phyloP scores from a whole-genome alignment of 768 basidiomycete species.

The Agaricus blazei region DNA sequence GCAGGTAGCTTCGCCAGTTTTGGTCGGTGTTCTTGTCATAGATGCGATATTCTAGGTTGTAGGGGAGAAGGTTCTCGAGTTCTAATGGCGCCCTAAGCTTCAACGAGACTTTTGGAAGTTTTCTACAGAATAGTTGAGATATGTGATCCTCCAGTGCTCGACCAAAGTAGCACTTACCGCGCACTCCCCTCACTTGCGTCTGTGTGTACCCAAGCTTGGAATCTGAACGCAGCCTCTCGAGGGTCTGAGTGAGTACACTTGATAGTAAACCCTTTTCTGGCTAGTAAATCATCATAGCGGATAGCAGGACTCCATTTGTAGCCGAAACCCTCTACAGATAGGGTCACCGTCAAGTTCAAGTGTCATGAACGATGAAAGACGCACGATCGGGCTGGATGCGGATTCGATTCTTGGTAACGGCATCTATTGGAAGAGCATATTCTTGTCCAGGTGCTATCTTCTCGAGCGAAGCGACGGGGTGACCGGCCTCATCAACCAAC shows the following conservation, averaged over 20 bases:
- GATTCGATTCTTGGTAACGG: slow-evolving; percentile 76
- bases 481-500: slow-evolving; percentile 80
- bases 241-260: slow-evolving; percentile 80
- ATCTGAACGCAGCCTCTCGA: slow-evolving; percentile 85
- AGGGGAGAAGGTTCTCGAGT: slow-evolving; percentile 92
- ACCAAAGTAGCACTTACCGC: slow-evolving; percentile 36
- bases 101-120: slow-evolving; percentile 80
- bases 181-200: slow-evolving; percentile 47
- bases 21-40: slow-evolving; percentile 94
- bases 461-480: slow-evolving; percentile 73
- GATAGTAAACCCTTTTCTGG: slow-evolving; percentile 65
- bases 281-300: slow-evolving; percentile 84
- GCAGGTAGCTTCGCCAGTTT: slow-evolving; percentile 91
- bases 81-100: slow-evolving; percentile 91
- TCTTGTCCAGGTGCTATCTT: slow-evolving; percentile 90
- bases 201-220: slow-evolving; percentile 87
- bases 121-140: slow-evolving; percentile 35
- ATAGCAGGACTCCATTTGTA: slow-evolving; percentile 90
- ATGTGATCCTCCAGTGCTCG: background rate
- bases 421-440: slow-evolving; percentile 86
- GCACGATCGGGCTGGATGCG: slow-evolving; percentile 90
- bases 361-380: slow-evolving; percentile 20
- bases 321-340: slow-evolving; percentile 80
- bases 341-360: background rate
- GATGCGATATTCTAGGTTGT: slow-evolving; percentile 91